phyloP scores from a whole-genome alignment of 139 green algal species.

The Picochlorum sp. region DNA sequence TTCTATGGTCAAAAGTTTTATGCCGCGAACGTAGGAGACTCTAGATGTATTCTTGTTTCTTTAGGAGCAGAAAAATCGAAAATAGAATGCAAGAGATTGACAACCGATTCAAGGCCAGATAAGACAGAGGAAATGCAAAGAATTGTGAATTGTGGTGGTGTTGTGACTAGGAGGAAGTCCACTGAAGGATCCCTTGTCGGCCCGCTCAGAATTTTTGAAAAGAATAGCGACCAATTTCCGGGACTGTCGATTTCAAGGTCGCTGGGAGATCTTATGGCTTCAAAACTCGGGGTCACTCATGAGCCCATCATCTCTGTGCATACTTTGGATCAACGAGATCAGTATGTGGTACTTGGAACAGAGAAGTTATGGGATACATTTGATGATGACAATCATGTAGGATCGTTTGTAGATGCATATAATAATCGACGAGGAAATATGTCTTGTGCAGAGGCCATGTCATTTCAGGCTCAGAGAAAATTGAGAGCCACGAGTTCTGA shows the following conservation, averaged over 20 bases:
- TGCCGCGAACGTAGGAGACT: constrained; percentile 22
- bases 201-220: constrained; percentile 12
- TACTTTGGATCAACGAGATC: constrained; percentile 13
- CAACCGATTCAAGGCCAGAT: constrained; percentile 36
- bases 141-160: constrained; percentile 18
- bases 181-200: constrained; percentile 5
- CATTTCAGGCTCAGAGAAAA: constrained; percentile 31
- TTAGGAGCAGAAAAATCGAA: not conserved
- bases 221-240: constrained; percentile 5
- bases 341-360: constrained; percentile 54
- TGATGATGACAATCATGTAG: constrained; percentile 19
- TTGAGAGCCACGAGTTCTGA: constrained; percentile 25
- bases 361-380: constrained; percentile 63
- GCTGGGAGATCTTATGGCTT: constrained; percentile 33
- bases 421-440: not conserved
- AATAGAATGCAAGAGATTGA: constrained; percentile 24
- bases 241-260: constrained; percentile 36
- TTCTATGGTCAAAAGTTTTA: constrained; percentile 2
- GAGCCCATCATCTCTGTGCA: constrained; percentile 8
- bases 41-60: constrained; percentile 16
- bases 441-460: constrained; percentile 25
- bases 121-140: constrained; percentile 18
- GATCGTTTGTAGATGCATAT: constrained; percentile 31
- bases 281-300: constrained; percentile 10
- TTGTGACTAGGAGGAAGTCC: constrained; percentile 13